A percentile compares a stretch with the other conserved stretches of the same genome.
Conservation (phyloP, 192 early-diverging fungal genomes). For the Linnemannia hyalina region DNA sequence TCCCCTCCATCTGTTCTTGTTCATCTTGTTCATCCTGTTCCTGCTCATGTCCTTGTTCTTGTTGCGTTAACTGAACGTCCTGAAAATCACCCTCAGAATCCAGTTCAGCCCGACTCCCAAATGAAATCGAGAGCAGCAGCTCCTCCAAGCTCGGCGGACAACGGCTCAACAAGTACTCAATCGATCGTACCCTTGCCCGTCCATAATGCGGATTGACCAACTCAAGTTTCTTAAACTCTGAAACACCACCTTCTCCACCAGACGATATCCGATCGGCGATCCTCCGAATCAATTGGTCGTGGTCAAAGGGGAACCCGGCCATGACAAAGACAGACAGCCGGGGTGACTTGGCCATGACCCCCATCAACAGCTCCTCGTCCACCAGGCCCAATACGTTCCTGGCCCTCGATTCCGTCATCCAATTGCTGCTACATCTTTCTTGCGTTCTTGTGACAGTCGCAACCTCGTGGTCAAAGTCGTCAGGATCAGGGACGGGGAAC, state of each 20-base stretch:
- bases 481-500: background rate
- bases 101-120: slow-evolving; percentile 29
- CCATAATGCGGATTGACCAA: slow-evolving; percentile 30
- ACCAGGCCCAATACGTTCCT: slow-evolving; percentile 12
- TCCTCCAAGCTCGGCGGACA: slow-evolving; percentile 39
- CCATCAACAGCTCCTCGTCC: slow-evolving; percentile 18
- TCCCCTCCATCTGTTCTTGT: background rate
- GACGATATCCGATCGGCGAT: slow-evolving; percentile 12
- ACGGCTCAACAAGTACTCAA: slow-evolving; percentile 30
- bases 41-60: background rate
- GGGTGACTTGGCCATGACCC: slow-evolving; percentile 21
- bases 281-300: slow-evolving; percentile 24
- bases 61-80: background rate
- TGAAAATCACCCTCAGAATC: background rate
- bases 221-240: slow-evolving; percentile 24
- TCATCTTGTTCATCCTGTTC: background rate
- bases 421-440: background rate
- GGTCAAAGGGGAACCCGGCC: slow-evolving; percentile 36
- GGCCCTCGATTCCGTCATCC: slow-evolving; percentile 5
- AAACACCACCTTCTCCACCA: background rate
- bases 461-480: background rate
- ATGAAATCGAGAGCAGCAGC: slow-evolving; percentile 33
- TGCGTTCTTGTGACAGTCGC: background rate
- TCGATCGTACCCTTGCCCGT: slow-evolving; percentile 19
- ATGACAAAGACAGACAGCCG: slow-evolving; percentile 17